Evolutionary conservation across 2,329 filamentous ascomycete species (phyloP).

Genomic region (Septoria petroselini): DNA sequence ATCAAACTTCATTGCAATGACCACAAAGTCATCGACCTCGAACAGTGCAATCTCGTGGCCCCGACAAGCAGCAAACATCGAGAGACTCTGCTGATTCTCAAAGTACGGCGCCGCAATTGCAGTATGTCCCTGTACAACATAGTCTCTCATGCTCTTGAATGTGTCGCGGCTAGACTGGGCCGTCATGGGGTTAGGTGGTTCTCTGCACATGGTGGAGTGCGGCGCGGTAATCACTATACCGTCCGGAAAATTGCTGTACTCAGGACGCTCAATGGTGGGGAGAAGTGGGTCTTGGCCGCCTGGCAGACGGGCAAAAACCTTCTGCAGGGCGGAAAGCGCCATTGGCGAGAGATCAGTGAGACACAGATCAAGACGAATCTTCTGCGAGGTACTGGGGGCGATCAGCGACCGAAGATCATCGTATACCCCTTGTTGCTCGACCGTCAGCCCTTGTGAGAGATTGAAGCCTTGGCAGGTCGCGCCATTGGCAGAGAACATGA

Average conservation of each 20-base stretch:
- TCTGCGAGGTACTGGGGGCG: not conserved
- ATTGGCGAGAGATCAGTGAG: not conserved
- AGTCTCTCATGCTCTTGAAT: not conserved
- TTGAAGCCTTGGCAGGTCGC: conserved; percentile 2
- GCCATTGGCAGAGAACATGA: not conserved
- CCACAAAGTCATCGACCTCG: not conserved
- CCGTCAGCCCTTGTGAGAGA: not conserved
- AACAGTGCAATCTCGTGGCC: not conserved
- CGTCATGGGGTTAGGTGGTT: not conserved
- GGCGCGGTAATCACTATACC: not conserved
- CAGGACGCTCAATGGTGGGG: not conserved
- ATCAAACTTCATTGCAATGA: not conserved
- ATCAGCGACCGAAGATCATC: not conserved
- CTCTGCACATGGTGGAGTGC: not conserved
- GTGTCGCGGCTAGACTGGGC: not conserved
- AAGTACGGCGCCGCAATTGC: not conserved
- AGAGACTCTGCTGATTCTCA: not conserved
- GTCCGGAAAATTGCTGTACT: not conserved
- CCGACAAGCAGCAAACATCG: not conserved
- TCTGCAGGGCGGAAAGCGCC: not conserved
- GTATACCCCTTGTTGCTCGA: not conserved
- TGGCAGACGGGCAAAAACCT: not conserved
- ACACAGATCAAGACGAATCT: not conserved
- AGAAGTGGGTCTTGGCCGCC: not conserved
- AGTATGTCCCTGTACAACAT: too few species aligned